Conservation (phyloP, 192 early-diverging fungal species). For the Mortierella antarctica region DNA sequence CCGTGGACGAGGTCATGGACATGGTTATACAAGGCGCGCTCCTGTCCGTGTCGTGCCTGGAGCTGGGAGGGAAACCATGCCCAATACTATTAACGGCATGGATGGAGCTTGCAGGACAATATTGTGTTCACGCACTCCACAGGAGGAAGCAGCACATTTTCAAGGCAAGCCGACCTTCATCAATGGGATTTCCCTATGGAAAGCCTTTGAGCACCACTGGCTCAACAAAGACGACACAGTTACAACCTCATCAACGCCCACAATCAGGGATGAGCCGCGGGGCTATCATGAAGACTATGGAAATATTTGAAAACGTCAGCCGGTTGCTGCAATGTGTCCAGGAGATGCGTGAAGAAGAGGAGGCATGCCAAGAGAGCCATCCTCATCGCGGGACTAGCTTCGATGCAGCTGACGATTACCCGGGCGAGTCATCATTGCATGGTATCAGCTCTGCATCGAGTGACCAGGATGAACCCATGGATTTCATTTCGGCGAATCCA, state of each 20-base stretch:
- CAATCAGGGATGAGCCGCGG: constrained; percentile 15
- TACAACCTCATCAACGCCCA: neutral
- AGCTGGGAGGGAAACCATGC: constrained; percentile 28
- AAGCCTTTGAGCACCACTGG: neutral
- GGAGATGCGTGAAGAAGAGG: constrained; percentile 50
- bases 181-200: neutral
- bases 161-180: neutral
- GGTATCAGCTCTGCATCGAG: constrained; percentile 29
- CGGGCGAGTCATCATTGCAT: constrained; percentile 1
- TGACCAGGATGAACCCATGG: constrained; percentile 49
- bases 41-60: constrained; percentile 35
- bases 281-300: constrained; percentile 37
- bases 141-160: constrained; percentile 25
- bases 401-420: constrained; percentile 1
- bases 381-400: neutral
- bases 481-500: constrained; percentile 9
- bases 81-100: constrained; percentile 37
- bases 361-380: neutral
- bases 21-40: constrained; percentile 44
- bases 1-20: constrained; percentile 30
- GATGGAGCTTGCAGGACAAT: constrained; percentile 37
- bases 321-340: constrained; percentile 35
- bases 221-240: neutral
- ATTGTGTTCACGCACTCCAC: constrained; percentile 23
- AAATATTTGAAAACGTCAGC: constrained; percentile 35